Conservation (phyloP, 805 yeast genomes). For the Kodamaea lidongshanica region DNA sequence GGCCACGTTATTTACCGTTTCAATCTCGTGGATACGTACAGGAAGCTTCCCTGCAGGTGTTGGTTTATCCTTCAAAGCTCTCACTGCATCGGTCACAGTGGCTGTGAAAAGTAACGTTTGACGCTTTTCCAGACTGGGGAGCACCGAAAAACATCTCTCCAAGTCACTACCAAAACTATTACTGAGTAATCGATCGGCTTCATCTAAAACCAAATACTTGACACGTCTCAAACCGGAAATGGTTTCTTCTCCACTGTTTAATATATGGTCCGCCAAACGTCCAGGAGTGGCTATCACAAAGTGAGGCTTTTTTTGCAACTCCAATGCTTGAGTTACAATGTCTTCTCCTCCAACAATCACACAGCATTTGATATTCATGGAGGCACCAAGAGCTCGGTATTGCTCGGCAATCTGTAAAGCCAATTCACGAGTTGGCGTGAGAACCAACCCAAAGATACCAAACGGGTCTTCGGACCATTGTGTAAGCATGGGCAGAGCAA, state of each 20-base stretch:
- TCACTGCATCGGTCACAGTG: conserved; percentile 88
- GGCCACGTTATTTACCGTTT: conserved; percentile 65
- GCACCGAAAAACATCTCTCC: conserved; percentile 58
- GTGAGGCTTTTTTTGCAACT: conserved; percentile 80
- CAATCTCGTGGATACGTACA: conserved; percentile 69
- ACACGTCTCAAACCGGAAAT: conserved; percentile 71
- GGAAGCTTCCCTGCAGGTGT: conserved; percentile 49
- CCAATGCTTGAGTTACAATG: conserved; percentile 80
- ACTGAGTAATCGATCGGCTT: conserved; percentile 88
- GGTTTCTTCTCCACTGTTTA: conserved; percentile 85
- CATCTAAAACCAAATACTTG: conserved; percentile 83
- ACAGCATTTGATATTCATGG: conserved; percentile 75
- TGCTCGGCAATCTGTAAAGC: conserved; percentile 98
- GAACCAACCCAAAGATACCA: conserved; percentile 82
- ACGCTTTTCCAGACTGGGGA: conserved; percentile 67
- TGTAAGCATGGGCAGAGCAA: conserved; percentile 95
- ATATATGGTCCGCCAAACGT: conserved; percentile 84
- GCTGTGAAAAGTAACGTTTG: conserved; percentile 94
- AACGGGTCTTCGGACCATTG: conserved; percentile 93
- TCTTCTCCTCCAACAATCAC: conserved; percentile 95
- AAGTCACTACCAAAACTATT: conserved; percentile 79
- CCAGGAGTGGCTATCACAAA: conserved; percentile 97
- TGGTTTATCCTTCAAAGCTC: conserved; percentile 64
- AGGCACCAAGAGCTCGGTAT: conserved; percentile 85
- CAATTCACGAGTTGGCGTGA: conserved; percentile 91